Evolutionary conservation across 176 grass and related monocot genomes (phyloP).

Genomic region (Oryza glumipatula): DNA sequence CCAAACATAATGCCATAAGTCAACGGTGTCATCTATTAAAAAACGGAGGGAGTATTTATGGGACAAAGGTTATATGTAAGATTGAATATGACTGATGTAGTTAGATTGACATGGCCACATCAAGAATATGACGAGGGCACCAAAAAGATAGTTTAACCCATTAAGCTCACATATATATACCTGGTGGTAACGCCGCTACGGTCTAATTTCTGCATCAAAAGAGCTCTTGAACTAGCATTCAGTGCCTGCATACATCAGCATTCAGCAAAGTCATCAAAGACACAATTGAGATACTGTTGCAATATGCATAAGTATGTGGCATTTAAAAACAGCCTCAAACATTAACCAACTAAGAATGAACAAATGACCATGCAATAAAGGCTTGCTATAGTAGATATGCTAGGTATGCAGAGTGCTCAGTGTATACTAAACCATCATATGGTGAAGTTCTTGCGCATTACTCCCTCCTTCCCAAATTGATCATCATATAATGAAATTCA

Average conservation of each 20-base stretch:
- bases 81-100: background rate
- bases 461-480: too few relatives aligned
- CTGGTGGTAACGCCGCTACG: slow-evolving; percentile 74
- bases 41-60: too few relatives aligned
- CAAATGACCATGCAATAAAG: background rate
- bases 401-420: background rate
- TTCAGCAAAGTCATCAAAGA: slow-evolving; percentile 21
- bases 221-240: slow-evolving; percentile 95
- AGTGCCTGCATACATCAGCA: slow-evolving; percentile 65
- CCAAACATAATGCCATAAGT: too few relatives aligned
- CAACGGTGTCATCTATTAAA: too few relatives aligned
- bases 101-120: background rate
- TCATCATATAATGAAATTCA: too few relatives aligned
- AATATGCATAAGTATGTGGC: background rate
- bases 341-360: background rate
- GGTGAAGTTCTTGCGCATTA: background rate
- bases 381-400: background rate
- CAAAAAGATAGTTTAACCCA: slow-evolving; percentile 16
- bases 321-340: slow-evolving; percentile 7
- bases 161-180: slow-evolving; percentile 46
- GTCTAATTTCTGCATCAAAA: slow-evolving; percentile 97
- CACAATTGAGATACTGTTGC: background rate
- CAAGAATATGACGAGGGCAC: slow-evolving; percentile 17
- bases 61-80: background rate
- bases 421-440: background rate